Conservation (phyloP, 306 rosid genomes). For the Corylus americana region DNA sequence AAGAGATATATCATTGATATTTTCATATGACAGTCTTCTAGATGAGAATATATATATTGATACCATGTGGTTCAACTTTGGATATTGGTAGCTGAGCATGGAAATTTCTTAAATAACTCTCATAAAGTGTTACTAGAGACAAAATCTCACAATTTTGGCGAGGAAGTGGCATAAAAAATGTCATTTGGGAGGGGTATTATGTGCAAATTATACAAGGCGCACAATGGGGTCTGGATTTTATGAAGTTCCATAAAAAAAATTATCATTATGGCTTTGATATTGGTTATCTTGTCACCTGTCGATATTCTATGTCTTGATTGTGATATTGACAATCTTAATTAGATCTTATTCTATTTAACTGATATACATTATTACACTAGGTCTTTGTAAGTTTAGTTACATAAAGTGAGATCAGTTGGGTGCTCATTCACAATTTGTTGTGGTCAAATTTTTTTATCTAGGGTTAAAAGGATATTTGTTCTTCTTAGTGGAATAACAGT, state of each 20-base stretch:
- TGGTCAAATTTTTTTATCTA: not conserved
- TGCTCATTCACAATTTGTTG: not conserved
- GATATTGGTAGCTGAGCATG: not conserved
- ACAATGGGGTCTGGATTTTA: not conserved
- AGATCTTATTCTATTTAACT: no score
- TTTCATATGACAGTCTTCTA: not conserved
- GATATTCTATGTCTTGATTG: no score
- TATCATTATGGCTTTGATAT: not conserved
- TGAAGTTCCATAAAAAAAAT: no score
- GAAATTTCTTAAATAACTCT: not conserved
- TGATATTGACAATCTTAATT: no score
- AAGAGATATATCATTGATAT: not conserved
- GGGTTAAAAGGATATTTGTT: not conserved
- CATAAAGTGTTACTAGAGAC: not conserved
- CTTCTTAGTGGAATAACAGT: not conserved
- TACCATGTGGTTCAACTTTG: not conserved
- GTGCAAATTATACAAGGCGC: no score
- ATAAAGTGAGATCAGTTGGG: not conserved
- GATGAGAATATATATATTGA: not conserved
- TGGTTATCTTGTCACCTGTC: no score
- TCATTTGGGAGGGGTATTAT: no score
- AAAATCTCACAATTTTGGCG: not conserved
- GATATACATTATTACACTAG: no score
- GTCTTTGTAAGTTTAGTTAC: no score
- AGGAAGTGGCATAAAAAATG: not conserved